Base-by-base conservation (phyloP, 129 eudicot genomes). In the Calendula officinalis region DNA sequence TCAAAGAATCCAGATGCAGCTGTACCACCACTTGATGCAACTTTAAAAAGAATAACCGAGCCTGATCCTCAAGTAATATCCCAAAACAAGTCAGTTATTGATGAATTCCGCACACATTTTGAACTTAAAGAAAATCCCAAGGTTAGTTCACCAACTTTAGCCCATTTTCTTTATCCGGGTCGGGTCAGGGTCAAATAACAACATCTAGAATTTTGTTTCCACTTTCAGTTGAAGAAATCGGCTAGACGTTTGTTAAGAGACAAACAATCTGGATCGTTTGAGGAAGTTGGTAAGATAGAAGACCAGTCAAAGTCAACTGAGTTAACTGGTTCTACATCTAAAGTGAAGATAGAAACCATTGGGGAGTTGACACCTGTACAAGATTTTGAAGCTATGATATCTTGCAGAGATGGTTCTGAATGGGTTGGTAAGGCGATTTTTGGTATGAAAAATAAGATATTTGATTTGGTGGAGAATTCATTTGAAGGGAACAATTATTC, bases 361-460 rank as follows among this genome's bases (percentile, higher is more conserved):
- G 95, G 95, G 59, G 87, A 82, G 48, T 34, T 59, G 40, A 80
- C 78, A 48, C 87, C 99, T 50, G 90, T 88, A 51, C 75, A 81
- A 63, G 99, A 94, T 63, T 94, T 94, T 68, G 97, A 94, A 82
- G 81, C 87, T 30, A 85, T 94, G 92, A 72, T 94, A 72, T 79
- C 95, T 39, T 97, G 99, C 1, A 85, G 99, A 82, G 99, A 94
- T 60, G 64, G 85, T 67, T 73, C 99, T 6, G 86, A 81, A 34
- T 94, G 99, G 99, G 88, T 94, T 72, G 60, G 59, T 53, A 88
- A 88, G 78, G 99, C 97, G 15, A 85, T 94, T 43, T 70, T 69
- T 41, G 76, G 70, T 50, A 86, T 94, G 99, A 88, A 86, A 73
- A 77, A 52, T 72, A 94, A 80, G 78, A 74, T 94, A 39, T 56